phyloP scores from a whole-genome alignment of 805 yeast genomes.

The Saccharomyces eubayanus region DNA sequence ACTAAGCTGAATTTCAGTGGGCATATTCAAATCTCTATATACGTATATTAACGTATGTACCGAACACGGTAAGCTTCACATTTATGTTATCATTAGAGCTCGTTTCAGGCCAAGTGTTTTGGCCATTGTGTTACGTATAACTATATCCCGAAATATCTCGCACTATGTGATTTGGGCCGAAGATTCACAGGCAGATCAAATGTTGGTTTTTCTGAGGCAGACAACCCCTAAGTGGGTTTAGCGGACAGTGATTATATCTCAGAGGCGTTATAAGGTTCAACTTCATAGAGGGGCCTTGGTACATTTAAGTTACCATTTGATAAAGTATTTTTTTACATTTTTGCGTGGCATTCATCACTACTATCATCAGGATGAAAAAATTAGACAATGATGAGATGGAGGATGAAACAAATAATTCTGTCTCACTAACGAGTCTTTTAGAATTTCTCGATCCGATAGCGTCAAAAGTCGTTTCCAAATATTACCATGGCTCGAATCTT shows the following conservation, averaged over 20 bases:
- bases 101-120: no score
- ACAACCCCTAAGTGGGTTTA: not conserved
- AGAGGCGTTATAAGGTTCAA: not conserved
- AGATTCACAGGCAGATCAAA: not conserved
- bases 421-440: slow-evolving; percentile 16
- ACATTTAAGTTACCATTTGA: not conserved
- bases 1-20: no score
- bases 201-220: not conserved
- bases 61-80: no score
- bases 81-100: no score
- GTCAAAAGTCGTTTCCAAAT: slow-evolving; percentile 15
- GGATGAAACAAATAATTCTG: not conserved
- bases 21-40: no score
- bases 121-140: not conserved
- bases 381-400: not conserved
- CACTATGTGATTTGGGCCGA: not conserved
- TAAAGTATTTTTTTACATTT: not conserved
- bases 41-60: no score
- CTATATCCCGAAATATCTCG: not conserved
- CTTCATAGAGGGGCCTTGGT: not conserved
- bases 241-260: not conserved
- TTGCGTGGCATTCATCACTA: not conserved
- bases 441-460: slow-evolving; percentile 27
- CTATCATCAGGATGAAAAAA: not conserved
- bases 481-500: slow-evolving; percentile 2